Percentiles rank a stretch among this genome's conserved stretches.
phyloP scores from a whole-genome alignment of 2,329 filamentous ascomycete genomes.

The Neoscytalidium dimidiatum region DNA sequence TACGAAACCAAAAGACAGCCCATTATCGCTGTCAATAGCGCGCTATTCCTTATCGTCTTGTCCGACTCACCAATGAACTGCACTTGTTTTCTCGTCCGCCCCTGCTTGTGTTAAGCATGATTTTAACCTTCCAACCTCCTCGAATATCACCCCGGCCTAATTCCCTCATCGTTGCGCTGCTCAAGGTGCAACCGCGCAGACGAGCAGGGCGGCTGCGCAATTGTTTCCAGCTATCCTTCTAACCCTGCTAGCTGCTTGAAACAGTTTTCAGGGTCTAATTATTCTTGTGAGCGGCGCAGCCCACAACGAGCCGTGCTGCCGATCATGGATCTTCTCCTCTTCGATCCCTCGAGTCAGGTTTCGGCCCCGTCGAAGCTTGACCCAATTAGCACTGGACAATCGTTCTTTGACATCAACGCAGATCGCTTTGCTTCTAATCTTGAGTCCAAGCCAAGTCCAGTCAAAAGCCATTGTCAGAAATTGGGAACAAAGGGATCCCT shows the following conservation, averaged over 20 bases:
- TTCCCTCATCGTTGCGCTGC: neutral
- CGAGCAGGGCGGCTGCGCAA: too few relatives aligned
- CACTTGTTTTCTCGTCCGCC: too few relatives aligned
- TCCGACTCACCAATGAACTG: neutral
- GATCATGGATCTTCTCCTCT: slow-evolving; percentile 2
- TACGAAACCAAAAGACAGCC: neutral
- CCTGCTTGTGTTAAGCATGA: neutral
- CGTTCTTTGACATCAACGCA: neutral
- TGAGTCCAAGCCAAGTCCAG: neutral
- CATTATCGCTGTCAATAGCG: neutral
- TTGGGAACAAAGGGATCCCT: neutral
- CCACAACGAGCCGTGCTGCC: neutral
- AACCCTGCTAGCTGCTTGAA: neutral
- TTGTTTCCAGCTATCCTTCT: too few relatives aligned
- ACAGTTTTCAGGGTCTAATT: slow-evolving; percentile 1
- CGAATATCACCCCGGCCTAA: neutral
- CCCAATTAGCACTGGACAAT: slow-evolving; percentile 11
- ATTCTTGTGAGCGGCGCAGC: neutral
- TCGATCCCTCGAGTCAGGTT: neutral
- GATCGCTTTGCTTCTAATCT: neutral
- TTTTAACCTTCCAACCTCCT: slow-evolving; percentile 4
- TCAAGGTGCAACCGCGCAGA: neutral
- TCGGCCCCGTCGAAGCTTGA: neutral
- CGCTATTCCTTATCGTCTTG: neutral
- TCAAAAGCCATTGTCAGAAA: neutral